phyloP scores from a whole-genome alignment of 495 filamentous ascomycete species.

The Talaromyces trachyspermus region DNA sequence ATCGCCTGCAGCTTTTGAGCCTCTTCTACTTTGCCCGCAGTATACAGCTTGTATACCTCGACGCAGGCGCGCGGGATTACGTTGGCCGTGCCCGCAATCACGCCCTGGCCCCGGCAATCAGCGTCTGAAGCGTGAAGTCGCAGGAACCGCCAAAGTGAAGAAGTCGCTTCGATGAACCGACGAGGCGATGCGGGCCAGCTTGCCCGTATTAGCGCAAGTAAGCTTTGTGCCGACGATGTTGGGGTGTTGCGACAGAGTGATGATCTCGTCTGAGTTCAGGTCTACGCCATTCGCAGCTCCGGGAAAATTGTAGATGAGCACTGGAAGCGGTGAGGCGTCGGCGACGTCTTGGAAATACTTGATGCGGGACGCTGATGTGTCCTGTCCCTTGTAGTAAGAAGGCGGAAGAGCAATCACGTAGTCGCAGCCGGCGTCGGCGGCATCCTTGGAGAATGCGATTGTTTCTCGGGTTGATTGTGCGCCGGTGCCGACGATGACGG shows the following conservation, averaged over 20 bases:
- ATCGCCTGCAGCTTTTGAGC: slow-evolving; percentile 72
- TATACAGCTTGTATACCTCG: slow-evolving; percentile 63
- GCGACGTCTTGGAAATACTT: slow-evolving; percentile 75
- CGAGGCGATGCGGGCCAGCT: slow-evolving; percentile 74
- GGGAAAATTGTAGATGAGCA: slow-evolving; percentile 93
- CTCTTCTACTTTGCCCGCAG: slow-evolving; percentile 58
- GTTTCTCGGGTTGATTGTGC: slow-evolving; percentile 82
- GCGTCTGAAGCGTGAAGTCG: slow-evolving; percentile 81
- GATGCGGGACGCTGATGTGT: slow-evolving; percentile 48
- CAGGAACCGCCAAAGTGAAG: slow-evolving; percentile 77
- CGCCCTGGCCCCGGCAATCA: slow-evolving; percentile 80
- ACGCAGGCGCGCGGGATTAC: slow-evolving; percentile 73
- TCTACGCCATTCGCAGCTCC: slow-evolving; percentile 75
- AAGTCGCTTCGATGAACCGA: slow-evolving; percentile 56
- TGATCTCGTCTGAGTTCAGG: slow-evolving; percentile 72
- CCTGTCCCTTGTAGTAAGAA: slow-evolving; percentile 69
- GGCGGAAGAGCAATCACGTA: slow-evolving; percentile 82
- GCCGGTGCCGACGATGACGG: slow-evolving; percentile 79
- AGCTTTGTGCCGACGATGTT: slow-evolving; percentile 90
- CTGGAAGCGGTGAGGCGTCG: slow-evolving; percentile 71
- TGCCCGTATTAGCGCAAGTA: slow-evolving; percentile 92
- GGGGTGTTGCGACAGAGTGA: slow-evolving; percentile 63
- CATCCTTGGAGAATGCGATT: slow-evolving; percentile 70
- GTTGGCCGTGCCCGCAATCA: slow-evolving; percentile 81
- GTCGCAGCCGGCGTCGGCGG: slow-evolving; percentile 67